Evolutionary conservation across 805 yeast genomes (phyloP).

Genomic region (Saccharomycopsis sp.): DNA sequence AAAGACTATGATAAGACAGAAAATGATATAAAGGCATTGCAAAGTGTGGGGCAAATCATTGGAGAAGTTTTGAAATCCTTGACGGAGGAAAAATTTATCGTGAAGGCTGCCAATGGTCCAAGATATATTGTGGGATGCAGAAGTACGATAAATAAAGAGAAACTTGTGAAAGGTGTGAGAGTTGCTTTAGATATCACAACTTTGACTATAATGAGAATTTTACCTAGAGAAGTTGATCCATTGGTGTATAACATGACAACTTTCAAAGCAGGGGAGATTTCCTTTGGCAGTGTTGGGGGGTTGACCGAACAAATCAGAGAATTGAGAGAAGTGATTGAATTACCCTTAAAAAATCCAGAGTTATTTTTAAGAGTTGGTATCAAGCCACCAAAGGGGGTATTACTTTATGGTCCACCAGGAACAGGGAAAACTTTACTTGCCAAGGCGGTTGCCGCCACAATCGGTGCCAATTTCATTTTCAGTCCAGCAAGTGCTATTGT

Average conservation of each 20-base stretch:
- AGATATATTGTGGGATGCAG: conserved; percentile 97
- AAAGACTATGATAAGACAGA: conserved; percentile 86
- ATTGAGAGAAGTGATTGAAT: conserved; percentile 92
- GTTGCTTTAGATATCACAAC: conserved; percentile 98
- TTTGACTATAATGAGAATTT: conserved; percentile 89
- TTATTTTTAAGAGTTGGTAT: conserved; percentile 92
- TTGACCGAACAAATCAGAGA: conserved; percentile 92
- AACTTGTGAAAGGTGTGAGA: conserved; percentile 85
- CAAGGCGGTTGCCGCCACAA: conserved; percentile 96
- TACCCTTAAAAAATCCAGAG: conserved; percentile 96
- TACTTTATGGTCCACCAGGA: conserved; percentile 97
- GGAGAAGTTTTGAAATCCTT: conserved; percentile 95
- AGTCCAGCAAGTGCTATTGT: conserved; percentile 98
- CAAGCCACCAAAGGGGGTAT: conserved; percentile 97
- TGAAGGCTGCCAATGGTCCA: conserved; percentile 95
- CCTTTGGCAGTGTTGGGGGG: conserved; percentile 95
- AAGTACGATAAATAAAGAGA: conserved; percentile 77
- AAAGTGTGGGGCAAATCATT: conserved; percentile 92
- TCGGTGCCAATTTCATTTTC: conserved; percentile 95
- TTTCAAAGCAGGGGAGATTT: conserved; percentile 94
- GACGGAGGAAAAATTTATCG: conserved; percentile 90
- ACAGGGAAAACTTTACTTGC: conserved; percentile 97
- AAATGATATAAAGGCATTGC: conserved; percentile 92
- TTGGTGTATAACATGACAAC: conserved; percentile 97
- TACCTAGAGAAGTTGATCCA: conserved; percentile 98